phyloP scores from a whole-genome alignment of 1,284 basidiomycete genomes.

The Papiliotrema laurentii region DNA sequence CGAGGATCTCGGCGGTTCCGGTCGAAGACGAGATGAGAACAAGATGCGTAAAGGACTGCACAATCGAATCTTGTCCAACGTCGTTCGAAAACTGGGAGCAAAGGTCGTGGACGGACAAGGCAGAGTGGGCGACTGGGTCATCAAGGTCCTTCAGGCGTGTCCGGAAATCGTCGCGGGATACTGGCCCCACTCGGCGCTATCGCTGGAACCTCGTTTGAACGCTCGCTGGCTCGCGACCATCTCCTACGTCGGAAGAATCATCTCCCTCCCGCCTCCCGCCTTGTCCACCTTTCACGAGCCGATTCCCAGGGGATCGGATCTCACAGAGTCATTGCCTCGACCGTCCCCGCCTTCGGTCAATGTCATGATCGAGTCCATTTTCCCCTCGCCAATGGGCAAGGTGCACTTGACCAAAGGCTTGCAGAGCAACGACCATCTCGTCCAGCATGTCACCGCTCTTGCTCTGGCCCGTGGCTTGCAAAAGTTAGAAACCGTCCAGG shows the following conservation, averaged over 20 bases:
- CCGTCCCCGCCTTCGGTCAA: slow-evolving; percentile 67
- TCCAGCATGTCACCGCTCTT: slow-evolving; percentile 76
- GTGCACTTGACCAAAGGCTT: slow-evolving; percentile 72
- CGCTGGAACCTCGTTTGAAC: slow-evolving; percentile 78
- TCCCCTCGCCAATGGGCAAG: slow-evolving; percentile 68
- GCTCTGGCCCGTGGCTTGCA: slow-evolving; percentile 65
- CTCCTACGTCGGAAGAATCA: slow-evolving; percentile 68
- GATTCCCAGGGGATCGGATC: slow-evolving; percentile 20
- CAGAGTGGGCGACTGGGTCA: slow-evolving; percentile 71
- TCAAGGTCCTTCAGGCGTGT: slow-evolving; percentile 71
- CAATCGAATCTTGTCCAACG: slow-evolving; percentile 77
- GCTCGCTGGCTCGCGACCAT: slow-evolving; percentile 87
- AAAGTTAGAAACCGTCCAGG: slow-evolving; percentile 62
- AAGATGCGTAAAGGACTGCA: slow-evolving; percentile 57
- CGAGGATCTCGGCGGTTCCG: slow-evolving; percentile 35
- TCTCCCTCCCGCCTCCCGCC: slow-evolving; percentile 67
- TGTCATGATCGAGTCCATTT: slow-evolving; percentile 65
- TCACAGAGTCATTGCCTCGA: slow-evolving; percentile 25
- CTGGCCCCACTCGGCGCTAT: slow-evolving; percentile 68
- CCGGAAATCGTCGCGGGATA: slow-evolving; percentile 81
- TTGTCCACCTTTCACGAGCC: slow-evolving; percentile 55
- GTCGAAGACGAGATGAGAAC: slow-evolving; percentile 27
- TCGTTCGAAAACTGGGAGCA: slow-evolving; percentile 60
- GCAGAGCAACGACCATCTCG: slow-evolving; percentile 62
- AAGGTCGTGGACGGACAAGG: slow-evolving; percentile 77